Base-by-base conservation (phyloP, 225 moss, liverwort and hornwort genomes). In the Antitrichia curtipendula region DNA sequence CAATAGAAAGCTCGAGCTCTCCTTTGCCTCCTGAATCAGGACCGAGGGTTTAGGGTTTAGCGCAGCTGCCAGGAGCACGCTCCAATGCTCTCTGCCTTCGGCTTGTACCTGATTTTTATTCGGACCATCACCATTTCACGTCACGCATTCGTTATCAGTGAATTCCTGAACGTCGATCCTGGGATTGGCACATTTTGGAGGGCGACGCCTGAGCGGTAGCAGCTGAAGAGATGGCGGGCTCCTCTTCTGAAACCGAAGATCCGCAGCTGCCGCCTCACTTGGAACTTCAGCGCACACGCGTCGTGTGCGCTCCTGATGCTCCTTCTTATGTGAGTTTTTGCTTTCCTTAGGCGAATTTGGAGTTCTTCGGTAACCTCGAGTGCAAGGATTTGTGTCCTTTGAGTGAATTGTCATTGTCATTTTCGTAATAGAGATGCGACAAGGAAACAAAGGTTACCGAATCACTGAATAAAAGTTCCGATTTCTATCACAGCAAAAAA, bases 251-350 rank as follows among this genome's bases (percentile, higher is more conserved):
- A 64, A 66, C n/a, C n/a, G 52, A 66, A 38, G 82, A 66, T 13
- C 82, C 96, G n/a, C 83, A 96, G 94, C 87, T 99, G 83, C 99
- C 99, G 60, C 78, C 93, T 84, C 95, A 95, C 87, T 86, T 99
- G 89, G 96, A 99, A 78, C 88, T 97, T 81, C 99, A 99, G 90
- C 94, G 97, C 64, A 97, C 99, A 18, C 89, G 99, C 27, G 97
- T 99, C 43, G 89, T 99, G 88, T 99, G 99, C 85, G 95, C 95
- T 7, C 72, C 92, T 12, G 99, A 99, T 91, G 99, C 99, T 75
- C 99, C 99, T 53, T 95, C 96, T n/a, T 96, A 97, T 85, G 97
- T 99, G 87, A 79, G 95, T 81, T 81, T 27, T 68, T 27, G 13
- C n/a, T 9, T 38, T 16, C 50, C 29, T 70, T 32, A 4, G 28